These are phyloP conservation scores for Sonneratia caseolaris DNA, from an alignment of 345 rosid genomes.

Conservation along the genomic window DNA sequence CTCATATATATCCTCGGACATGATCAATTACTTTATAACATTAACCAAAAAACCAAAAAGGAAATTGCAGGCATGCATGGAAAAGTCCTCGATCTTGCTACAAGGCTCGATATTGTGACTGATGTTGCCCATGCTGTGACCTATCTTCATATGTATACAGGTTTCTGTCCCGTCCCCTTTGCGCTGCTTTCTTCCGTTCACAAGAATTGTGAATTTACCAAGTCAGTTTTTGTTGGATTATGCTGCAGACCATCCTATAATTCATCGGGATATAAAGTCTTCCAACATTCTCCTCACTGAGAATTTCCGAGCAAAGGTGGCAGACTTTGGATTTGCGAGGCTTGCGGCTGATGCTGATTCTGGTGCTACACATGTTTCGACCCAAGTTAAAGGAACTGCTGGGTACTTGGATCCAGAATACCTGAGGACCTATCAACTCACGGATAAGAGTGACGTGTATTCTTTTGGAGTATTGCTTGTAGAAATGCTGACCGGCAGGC, in stretches of 20 bases:
- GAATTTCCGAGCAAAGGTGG: slow-evolving; percentile 79
- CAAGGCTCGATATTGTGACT: slow-evolving; percentile 71
- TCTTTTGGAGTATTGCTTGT: slow-evolving; percentile 84
- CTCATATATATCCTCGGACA: background rate
- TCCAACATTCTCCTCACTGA: slow-evolving; percentile 91
- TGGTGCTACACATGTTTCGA: slow-evolving; percentile 84
- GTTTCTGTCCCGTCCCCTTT: slow-evolving; percentile 16
- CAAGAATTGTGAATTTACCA: background rate
- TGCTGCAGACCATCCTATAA: slow-evolving; percentile 77
- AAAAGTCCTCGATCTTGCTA: slow-evolving; percentile 47
- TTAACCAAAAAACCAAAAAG: background rate
- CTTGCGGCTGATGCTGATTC: slow-evolving; percentile 65
- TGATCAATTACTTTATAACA: background rate
- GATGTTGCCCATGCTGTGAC: slow-evolving; percentile 93
- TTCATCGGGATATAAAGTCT: slow-evolving; percentile 89
- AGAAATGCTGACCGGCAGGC: slow-evolving; percentile 70
- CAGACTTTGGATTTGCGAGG: slow-evolving; percentile 90
- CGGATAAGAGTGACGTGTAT: slow-evolving; percentile 90
- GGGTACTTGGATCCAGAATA: slow-evolving; percentile 95
- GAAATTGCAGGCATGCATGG: slow-evolving; percentile 46
- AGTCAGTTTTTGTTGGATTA: slow-evolving; percentile 9
- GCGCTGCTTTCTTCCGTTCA: background rate
- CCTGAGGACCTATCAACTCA: slow-evolving; percentile 74
- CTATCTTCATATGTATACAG: slow-evolving; percentile 95
- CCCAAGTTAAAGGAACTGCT: slow-evolving; percentile 97